Evolutionary conservation across 345 rosid genomes (phyloP).

Genomic region (Noccaea caerulescens): DNA sequence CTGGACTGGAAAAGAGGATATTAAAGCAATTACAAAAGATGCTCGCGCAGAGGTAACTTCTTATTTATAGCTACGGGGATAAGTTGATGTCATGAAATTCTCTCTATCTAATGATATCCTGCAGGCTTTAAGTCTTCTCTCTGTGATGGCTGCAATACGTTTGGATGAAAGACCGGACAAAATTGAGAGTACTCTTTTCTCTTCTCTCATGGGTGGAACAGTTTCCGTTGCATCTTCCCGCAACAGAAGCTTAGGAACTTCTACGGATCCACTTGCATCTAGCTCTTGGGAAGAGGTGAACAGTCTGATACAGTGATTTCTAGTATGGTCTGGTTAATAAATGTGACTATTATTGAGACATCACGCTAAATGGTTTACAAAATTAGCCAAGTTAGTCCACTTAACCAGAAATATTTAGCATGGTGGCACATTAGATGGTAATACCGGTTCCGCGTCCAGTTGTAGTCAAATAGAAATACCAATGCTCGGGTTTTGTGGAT

Average conservation of each 20-base stretch:
- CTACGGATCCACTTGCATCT: slow-evolving; percentile 64
- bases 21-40: slow-evolving; percentile 62
- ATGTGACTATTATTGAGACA: background rate
- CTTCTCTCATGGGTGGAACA: slow-evolving; percentile 63
- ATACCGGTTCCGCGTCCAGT: background rate
- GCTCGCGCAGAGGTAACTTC: slow-evolving; percentile 64
- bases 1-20: slow-evolving; percentile 83
- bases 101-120: slow-evolving; percentile 32
- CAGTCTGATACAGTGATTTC: slow-evolving; percentile 3
- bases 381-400: slow-evolving; percentile 10
- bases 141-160: slow-evolving; percentile 69
- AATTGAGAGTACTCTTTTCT: slow-evolving; percentile 54
- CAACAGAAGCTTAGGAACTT: slow-evolving; percentile 49
- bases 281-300: slow-evolving; percentile 80
- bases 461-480: background rate
- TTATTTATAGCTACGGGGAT: background rate
- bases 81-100: slow-evolving; percentile 37
- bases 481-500: slow-evolving; percentile 23
- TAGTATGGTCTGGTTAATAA: background rate
- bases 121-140: slow-evolving; percentile 64
- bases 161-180: slow-evolving; percentile 72
- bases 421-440: background rate
- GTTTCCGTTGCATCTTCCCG: slow-evolving; percentile 51
- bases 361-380: slow-evolving; percentile 1
- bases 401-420: background rate